Percentiles rank a stretch among this genome's conserved stretches.
These are phyloP conservation scores for Mucor indicus DNA, from an alignment of 371 early-diverging fungal species.

Conservation along the genomic window DNA sequence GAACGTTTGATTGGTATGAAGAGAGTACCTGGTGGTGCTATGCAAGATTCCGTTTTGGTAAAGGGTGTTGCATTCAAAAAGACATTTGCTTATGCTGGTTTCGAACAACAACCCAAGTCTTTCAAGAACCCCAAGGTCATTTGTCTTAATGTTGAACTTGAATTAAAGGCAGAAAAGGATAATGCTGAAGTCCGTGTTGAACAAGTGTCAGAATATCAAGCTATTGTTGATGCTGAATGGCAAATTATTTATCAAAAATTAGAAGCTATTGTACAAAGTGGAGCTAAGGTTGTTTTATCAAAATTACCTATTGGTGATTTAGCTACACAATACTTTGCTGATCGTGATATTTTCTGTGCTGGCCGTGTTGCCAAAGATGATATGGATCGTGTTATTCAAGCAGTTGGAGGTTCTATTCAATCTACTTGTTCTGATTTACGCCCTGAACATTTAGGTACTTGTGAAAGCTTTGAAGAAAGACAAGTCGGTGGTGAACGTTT, in stretches of 20 bases:
- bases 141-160: slow-evolving; percentile 98
- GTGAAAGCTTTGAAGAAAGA: slow-evolving; percentile 95
- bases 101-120: slow-evolving; percentile 99
- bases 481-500: slow-evolving; percentile 98
- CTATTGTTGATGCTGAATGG: slow-evolving; percentile 99
- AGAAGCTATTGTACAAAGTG: slow-evolving; percentile 95
- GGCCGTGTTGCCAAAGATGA: slow-evolving; percentile 97
- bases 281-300: slow-evolving; percentile 99
- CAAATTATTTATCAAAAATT: slow-evolving; percentile 98
- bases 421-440: slow-evolving; percentile 88
- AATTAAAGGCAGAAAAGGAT: slow-evolving; percentile 99
- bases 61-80: slow-evolving; percentile 99
- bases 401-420: slow-evolving; percentile 95
- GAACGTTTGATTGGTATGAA: slow-evolving; percentile 97
- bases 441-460: slow-evolving; percentile 83
- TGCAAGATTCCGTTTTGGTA: slow-evolving; percentile 97
- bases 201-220: slow-evolving; percentile 97
- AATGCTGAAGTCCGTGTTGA: slow-evolving; percentile 99
- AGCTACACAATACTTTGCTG: slow-evolving; percentile 99
- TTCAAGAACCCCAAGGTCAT: slow-evolving; percentile 95
- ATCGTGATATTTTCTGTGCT: slow-evolving; percentile 99
- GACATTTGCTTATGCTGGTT: slow-evolving; percentile 99
- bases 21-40: slow-evolving; percentile 97
- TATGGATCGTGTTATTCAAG: slow-evolving; percentile 90
- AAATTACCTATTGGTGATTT: slow-evolving; percentile 99